These are phyloP conservation scores for Oryza glumipatula DNA, from an alignment of 176 grass and related monocot genomes.

Conservation along the genomic window DNA sequence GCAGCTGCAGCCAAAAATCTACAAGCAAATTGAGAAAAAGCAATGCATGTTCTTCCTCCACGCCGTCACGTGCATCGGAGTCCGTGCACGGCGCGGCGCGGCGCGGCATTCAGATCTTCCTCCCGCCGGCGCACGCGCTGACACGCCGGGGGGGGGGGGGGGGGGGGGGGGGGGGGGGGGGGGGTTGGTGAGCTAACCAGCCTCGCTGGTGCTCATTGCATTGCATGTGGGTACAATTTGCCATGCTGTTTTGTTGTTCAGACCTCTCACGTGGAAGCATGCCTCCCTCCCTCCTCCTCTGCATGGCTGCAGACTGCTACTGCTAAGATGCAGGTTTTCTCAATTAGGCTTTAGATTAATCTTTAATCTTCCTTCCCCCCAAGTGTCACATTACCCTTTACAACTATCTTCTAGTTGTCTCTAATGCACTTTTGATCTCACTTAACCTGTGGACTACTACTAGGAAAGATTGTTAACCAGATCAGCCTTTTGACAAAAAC, in stretches of 20 bases:
- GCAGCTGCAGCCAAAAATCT: not conserved
- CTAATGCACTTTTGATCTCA: conserved; percentile 36
- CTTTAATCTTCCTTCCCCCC: not conserved
- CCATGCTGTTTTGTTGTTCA: conserved; percentile 40
- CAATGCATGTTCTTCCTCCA: conserved; percentile 34
- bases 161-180: conserved; percentile 23
- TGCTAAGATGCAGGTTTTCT: not conserved
- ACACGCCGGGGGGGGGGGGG: conserved; percentile 4
- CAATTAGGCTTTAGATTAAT: not conserved
- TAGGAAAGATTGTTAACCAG: not conserved
- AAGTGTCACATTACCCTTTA: conserved; percentile 49
- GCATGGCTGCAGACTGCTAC: not conserved
- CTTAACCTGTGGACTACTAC: conserved; percentile 16
- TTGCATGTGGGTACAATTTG: conserved; percentile 24
- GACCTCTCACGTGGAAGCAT: conserved; percentile 32
- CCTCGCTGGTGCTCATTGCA: conserved; percentile 42
- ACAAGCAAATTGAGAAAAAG: not conserved
- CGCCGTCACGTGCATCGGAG: conserved; percentile 34
- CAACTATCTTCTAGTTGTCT: conserved; percentile 31
- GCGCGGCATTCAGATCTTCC: conserved; percentile 25
- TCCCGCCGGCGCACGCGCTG: not conserved
- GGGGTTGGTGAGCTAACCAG: not conserved
- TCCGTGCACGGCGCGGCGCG: not conserved
- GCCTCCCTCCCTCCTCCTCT: not conserved
- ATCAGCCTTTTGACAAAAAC: not conserved